Percentiles rank a stretch among this genome's conserved stretches.
phyloP scores from a whole-genome alignment of 345 rosid genomes.

The Eucalyptus cloeziana region DNA sequence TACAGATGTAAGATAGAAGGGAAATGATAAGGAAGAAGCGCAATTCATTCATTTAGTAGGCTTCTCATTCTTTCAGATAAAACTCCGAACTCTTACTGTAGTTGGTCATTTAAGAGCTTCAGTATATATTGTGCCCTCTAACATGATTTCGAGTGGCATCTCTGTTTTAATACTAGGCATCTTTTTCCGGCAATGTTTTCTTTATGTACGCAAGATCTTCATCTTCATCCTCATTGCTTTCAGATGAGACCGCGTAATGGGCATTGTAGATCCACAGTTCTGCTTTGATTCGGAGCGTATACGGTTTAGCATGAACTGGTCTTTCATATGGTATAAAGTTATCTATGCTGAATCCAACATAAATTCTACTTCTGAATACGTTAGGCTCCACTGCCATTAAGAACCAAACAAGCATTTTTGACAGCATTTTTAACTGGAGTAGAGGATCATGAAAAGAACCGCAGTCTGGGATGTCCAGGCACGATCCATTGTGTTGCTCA shows the following conservation, averaged over 20 bases:
- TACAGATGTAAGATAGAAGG: constrained; percentile 26
- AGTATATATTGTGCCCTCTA: not conserved
- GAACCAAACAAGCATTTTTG: not conserved
- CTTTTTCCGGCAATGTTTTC: not conserved
- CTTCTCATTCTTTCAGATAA: not conserved
- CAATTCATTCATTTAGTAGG: not conserved
- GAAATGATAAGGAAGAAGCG: constrained; percentile 4
- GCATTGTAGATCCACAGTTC: not conserved
- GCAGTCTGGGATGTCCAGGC: not conserved
- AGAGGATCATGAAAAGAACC: not conserved
- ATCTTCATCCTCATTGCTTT: not conserved
- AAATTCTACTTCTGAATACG: not conserved
- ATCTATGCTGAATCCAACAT: not conserved
- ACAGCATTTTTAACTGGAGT: not conserved
- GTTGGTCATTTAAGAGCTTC: not conserved
- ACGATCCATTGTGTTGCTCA: not conserved
- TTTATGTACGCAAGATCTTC: not conserved
- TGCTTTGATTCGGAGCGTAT: not conserved
- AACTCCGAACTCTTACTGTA: not conserved
- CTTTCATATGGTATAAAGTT: not conserved
- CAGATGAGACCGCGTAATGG: not conserved
- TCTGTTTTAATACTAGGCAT: not conserved
- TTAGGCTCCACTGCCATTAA: not conserved
- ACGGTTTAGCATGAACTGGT: not conserved
- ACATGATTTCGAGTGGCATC: not conserved